A percentile compares a stretch with the other conserved stretches of the same genome.
Conservation (phyloP, 768 basidiomycete genomes). For the Gloeophyllum trabeum region DNA sequence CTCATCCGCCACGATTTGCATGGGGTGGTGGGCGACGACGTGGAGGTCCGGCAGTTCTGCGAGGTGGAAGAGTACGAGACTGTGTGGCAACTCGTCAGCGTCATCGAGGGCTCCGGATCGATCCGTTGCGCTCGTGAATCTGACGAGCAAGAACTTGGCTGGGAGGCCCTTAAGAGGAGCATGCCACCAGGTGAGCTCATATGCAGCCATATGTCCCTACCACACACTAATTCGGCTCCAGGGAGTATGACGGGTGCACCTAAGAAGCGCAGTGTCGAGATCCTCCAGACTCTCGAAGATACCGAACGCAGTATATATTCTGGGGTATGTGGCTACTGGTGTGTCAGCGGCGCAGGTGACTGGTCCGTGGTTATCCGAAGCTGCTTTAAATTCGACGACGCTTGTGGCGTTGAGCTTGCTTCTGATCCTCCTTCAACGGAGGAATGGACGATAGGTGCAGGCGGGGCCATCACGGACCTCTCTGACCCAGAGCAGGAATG, state of each 20-base stretch:
- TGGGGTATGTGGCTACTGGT: conserved; percentile 90
- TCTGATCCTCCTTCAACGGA: conserved; percentile 21
- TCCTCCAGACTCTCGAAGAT: conserved; percentile 72
- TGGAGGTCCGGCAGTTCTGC: conserved; percentile 79
- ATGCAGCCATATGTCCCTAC: neutral
- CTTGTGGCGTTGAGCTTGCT: conserved; percentile 7
- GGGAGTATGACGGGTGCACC: conserved; percentile 98
- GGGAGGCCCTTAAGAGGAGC: conserved; percentile 68
- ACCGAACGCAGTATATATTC: conserved; percentile 75
- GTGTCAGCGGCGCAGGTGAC: conserved; percentile 79
- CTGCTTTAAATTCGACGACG: conserved; percentile 66
- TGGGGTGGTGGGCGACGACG: conserved; percentile 70
- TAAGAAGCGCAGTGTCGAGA: conserved; percentile 87
- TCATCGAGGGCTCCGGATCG: conserved; percentile 87
- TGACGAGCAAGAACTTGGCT: conserved; percentile 45
- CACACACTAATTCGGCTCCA: conserved; percentile 16
- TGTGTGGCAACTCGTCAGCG: conserved; percentile 92
- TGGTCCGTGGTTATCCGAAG: conserved; percentile 93
- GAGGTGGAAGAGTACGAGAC: conserved; percentile 85
- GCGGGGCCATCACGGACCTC: conserved; percentile 93
- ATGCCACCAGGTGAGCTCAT: conserved; percentile 67
- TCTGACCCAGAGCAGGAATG: conserved; percentile 81
- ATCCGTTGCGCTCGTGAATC: too few species aligned
- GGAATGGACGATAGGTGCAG: conserved; percentile 77
- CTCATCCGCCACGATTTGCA: conserved; percentile 90